Base-by-base conservation (phyloP, 495 filamentous ascomycete genomes). In the Neurospora sp. region DNA sequence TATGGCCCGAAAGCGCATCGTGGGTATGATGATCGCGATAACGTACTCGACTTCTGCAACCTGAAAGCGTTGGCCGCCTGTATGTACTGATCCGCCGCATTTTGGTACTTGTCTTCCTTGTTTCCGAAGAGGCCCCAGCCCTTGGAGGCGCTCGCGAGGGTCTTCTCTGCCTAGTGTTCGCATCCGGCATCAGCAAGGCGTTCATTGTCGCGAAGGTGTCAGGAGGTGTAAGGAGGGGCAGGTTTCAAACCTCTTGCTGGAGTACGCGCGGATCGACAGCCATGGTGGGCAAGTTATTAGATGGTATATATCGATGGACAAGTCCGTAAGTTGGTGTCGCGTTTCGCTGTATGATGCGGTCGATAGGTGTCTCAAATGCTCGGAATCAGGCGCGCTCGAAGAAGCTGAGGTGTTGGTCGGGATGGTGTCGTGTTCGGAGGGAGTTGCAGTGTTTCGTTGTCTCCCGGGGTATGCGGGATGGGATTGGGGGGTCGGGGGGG, bases 11-110 rank as follows among this genome's bases (percentile, higher is more conserved):
- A 39, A 37, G 49, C 40, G 62, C 49, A 46, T 35, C 35, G 69
- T 23, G 73, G 16, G 16, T 1, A 18, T 38, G 31, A 41, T 20
- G n/a, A 5, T 49, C 3, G 69, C 12, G n/a, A 37, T 11, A 6
- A 79, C 83, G 69, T 81, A 91, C 91, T 90, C 79, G 89, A 85
- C 79, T 91, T 90, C 82, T 93, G 88, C 80, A 92, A 86, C 75
- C 90, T 86, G 80, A 93, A 97, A 39, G 90, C 91, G 83, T 95
- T 95, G 72, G 90, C 94, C 41, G 93, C 93, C 77, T 94, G 89
- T 62, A 87, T 87, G 78, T 92, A 97, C 69, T 95, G 84, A 76
- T 96, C 91, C 71, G 92, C 92, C 11, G 93, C 94, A 84, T 88
- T 88, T 82, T 95, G 91, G 75, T 90, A 93, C 81, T 97, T 97